Conservation (phyloP, 768 basidiomycete species). For the Omphalotus guepiniiformis region DNA sequence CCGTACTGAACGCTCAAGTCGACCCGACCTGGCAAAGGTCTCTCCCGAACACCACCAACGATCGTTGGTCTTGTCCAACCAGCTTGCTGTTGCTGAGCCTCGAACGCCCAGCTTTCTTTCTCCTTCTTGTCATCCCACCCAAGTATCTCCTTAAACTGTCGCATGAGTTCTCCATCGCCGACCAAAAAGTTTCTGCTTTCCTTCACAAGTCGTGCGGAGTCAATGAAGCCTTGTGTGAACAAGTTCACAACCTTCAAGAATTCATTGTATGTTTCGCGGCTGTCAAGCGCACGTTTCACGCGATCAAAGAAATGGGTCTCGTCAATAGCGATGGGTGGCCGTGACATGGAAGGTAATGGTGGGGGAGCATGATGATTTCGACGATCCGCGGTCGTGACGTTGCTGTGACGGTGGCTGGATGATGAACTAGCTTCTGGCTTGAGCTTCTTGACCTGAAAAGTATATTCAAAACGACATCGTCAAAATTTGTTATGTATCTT, state of each 20-base stretch:
- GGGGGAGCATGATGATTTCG: neutral
- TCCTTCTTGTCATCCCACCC: conserved; percentile 82
- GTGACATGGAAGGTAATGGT: conserved; percentile 20
- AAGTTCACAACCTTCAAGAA: conserved; percentile 94
- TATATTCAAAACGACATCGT: neutral
- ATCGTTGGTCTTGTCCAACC: conserved; percentile 50
- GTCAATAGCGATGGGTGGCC: conserved; percentile 26
- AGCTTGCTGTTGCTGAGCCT: conserved; percentile 35
- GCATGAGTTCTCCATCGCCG: conserved; percentile 73
- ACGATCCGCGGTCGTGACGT: neutral
- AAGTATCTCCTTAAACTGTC: conserved; percentile 79
- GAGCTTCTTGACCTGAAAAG: conserved; percentile 27
- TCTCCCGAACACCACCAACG: conserved; percentile 29
- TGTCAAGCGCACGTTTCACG: conserved; percentile 70
- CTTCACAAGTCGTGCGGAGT: conserved; percentile 76
- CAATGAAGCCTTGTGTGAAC: conserved; percentile 92
- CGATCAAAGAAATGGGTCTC: conserved; percentile 88
- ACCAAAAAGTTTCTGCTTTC: conserved; percentile 70
- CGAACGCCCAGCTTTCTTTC: neutral
- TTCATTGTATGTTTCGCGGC: conserved; percentile 82
- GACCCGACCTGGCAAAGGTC: conserved; percentile 49
- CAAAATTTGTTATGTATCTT: conserved; percentile 7
- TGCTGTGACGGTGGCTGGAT: neutral
- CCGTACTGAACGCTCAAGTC: conserved; percentile 76
- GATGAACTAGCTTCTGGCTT: conserved; percentile 19